phyloP scores from a whole-genome alignment of 805 yeast genomes.

The Saccharomycopsis microspora region DNA sequence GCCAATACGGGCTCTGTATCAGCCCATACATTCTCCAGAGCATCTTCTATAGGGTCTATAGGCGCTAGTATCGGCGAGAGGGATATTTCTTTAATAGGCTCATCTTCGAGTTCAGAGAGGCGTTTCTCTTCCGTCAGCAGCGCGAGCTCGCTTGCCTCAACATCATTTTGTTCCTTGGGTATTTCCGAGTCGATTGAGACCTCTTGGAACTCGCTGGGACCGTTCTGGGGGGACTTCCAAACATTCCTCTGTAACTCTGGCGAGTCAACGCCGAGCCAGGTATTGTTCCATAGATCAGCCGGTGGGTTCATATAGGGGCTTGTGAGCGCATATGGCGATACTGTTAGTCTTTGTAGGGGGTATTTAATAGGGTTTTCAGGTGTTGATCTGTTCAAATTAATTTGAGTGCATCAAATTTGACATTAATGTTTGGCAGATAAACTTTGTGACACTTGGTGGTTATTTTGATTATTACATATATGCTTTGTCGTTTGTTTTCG shows the following conservation, averaged over 20 bases:
- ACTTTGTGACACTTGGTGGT: no score
- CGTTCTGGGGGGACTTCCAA: slow-evolving; percentile 10
- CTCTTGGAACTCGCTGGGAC: background rate
- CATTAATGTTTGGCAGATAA: no score
- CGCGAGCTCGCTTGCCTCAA: no score
- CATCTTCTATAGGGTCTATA: background rate
- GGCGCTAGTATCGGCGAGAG: no score
- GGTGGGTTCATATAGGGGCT: background rate
- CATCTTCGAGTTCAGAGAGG: background rate
- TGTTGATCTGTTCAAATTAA: background rate
- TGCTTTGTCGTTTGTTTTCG: no score
- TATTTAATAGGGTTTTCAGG: background rate
- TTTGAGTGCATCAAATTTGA: background rate
- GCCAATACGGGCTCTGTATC: no score
- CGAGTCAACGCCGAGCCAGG: slow-evolving; percentile 6
- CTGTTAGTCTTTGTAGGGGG: background rate
- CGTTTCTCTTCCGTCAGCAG: background rate
- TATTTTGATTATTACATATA: no score
- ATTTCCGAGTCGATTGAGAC: background rate
- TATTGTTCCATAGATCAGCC: background rate
- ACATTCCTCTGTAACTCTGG: slow-evolving; percentile 11
- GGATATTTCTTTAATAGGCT: background rate
- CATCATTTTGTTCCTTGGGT: background rate
- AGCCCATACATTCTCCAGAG: slow-evolving; percentile 3
- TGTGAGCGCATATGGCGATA: background rate